Evolutionary conservation across 1,284 basidiomycete species (phyloP), one percentile per base, ranked within the genome.

Genomic region (Leccinum glutinopallens): DNA sequence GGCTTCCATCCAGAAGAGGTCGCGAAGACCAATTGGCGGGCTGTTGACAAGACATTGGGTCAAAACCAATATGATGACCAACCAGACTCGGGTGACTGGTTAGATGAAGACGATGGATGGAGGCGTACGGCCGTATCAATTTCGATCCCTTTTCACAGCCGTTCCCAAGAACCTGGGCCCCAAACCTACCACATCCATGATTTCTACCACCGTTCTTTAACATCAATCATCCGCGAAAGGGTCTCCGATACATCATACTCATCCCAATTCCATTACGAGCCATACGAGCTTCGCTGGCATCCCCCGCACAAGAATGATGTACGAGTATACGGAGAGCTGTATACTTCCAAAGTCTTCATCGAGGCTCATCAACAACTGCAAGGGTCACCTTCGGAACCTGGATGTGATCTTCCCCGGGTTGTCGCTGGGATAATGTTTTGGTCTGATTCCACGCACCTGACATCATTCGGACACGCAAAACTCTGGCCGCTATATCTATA

Each of bases 111-210:
- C 25, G 53, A 54, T 29, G 25, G 53, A 1, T 54, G 53, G 53
- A 54, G 53, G 53, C 2, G 25, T 22, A 25, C 25, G 13, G 25
- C 25, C 13, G 53, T 54, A 54, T 29, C 53, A 54, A 54, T 54
- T 25, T 54, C 53, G 0, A 29, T 54, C 0, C 53, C 53, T 1
- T 54, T 54, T 22, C 53, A 54, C 53, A 54, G 53, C 17, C 53
- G 53, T 15, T 54, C 15, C 22, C 22, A 25, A 22, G 53, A 54
- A 54, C 53, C 53, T 54, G 53, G 53, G 53, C 53, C 53, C 53
- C 2, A 32, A 54, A 5, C 2, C 19, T 54, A 54, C 25, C 4
- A 54, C 2, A 4, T 51, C 49, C n/a, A 51, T 15, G 22, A 51
- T 19, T 51, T 51, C 41, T 51, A 51, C 49, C 49, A 51, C 22